Percentiles rank a stretch among this genome's conserved stretches.
These are phyloP conservation scores for Candida orba DNA, from an alignment of 805 yeast species.

Conservation along the genomic window DNA sequence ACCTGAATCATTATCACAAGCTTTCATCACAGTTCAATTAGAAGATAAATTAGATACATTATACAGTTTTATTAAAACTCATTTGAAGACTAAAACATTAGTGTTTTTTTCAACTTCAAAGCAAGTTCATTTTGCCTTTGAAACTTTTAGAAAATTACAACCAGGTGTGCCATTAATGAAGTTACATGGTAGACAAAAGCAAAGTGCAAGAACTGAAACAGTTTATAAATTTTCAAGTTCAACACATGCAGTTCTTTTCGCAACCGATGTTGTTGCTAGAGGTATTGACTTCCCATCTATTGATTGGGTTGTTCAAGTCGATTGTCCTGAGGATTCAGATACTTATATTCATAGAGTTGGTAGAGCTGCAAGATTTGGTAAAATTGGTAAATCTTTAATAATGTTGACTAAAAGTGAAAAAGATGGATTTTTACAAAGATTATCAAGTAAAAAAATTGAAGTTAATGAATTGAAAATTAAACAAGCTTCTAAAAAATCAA, in stretches of 20 bases:
- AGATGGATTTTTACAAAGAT: constrained; percentile 59
- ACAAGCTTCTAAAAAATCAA: constrained; percentile 61
- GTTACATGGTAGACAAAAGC: constrained; percentile 82
- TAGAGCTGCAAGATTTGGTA: constrained; percentile 90
- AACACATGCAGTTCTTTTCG: constrained; percentile 64
- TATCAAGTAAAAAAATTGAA: constrained; percentile 58
- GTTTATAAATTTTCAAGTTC: constrained; percentile 43
- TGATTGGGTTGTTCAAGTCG: constrained; percentile 85
- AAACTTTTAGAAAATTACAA: constrained; percentile 24
- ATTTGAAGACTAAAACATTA: constrained; percentile 81
- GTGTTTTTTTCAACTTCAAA: constrained; percentile 65
- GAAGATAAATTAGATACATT: constrained; percentile 79
- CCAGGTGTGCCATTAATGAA: constrained; percentile 47
- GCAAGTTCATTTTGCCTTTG: constrained; percentile 36
- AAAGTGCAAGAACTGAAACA: constrained; percentile 73
- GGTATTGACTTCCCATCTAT: constrained; percentile 96
- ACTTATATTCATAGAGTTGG: constrained; percentile 93
- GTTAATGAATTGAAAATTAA: constrained; percentile 69
- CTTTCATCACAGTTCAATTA: constrained; percentile 62
- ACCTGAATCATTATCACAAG: constrained; percentile 82
- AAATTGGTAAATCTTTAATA: constrained; percentile 75
- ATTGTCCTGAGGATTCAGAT: constrained; percentile 92
- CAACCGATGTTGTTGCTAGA: constrained; percentile 97
- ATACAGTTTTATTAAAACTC: constrained; percentile 59
- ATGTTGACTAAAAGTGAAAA: constrained; percentile 83